phyloP scores from a whole-genome alignment of 768 basidiomycete species.

The Trametes gibbosa region DNA sequence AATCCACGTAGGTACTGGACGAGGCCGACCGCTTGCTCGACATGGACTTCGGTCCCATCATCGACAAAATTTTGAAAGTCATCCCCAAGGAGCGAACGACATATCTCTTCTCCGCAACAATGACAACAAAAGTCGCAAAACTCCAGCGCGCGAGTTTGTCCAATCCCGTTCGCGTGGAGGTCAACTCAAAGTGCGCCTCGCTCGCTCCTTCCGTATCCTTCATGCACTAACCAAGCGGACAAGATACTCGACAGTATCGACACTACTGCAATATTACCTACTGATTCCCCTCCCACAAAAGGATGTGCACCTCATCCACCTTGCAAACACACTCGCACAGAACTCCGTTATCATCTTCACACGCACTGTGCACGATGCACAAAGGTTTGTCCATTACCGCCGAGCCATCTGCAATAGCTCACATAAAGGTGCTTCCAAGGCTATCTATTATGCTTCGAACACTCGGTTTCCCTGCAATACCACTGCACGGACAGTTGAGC shows the following conservation, averaged over 20 bases:
- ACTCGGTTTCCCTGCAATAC: slow-evolving; percentile 92
- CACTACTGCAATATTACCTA: slow-evolving; percentile 93
- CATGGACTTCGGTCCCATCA: slow-evolving; percentile 93
- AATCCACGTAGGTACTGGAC: slow-evolving; percentile 76
- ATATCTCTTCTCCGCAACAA: slow-evolving; percentile 96
- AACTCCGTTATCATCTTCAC: slow-evolving; percentile 97
- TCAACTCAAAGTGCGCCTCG: slow-evolving; percentile 77
- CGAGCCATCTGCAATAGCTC: neutral
- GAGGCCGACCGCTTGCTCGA: slow-evolving; percentile 95
- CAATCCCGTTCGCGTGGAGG: slow-evolving; percentile 93
- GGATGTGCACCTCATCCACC: slow-evolving; percentile 85
- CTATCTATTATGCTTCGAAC: slow-evolving; percentile 86
- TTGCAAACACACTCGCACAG: slow-evolving; percentile 84
- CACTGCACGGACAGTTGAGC: slow-evolving; percentile 91
- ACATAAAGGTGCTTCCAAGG: slow-evolving; percentile 36
- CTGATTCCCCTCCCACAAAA: slow-evolving; percentile 90
- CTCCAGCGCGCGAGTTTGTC: slow-evolving; percentile 90
- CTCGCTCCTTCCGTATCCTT: neutral
- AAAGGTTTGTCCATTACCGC: slow-evolving; percentile 49
- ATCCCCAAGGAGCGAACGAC: slow-evolving; percentile 94
- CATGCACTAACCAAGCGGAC: neutral
- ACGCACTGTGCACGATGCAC: slow-evolving; percentile 90
- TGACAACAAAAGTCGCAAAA: slow-evolving; percentile 98
- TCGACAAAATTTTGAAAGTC: slow-evolving; percentile 94
- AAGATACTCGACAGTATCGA: slow-evolving; percentile 96